Evolutionary conservation across 768 basidiomycete genomes (phyloP).

Genomic region (Rubroboletus pulcherrimus): DNA sequence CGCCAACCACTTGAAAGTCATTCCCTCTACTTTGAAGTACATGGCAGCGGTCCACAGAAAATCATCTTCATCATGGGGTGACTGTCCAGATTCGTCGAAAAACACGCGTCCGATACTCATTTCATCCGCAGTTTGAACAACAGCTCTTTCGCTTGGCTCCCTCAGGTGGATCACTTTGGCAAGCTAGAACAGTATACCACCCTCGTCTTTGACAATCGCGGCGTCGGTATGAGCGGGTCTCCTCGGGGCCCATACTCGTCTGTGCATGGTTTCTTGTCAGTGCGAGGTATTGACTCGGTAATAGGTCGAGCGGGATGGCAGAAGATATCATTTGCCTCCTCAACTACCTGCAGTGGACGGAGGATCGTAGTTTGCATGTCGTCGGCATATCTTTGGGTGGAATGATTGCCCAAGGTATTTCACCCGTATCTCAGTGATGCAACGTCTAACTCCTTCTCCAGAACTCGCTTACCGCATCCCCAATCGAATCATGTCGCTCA

Average conservation of each 20-base stretch:
- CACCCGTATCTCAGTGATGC: neutral
- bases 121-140: slow-evolving; percentile 49
- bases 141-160: slow-evolving; percentile 58
- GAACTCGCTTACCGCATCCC: slow-evolving; percentile 69
- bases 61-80: slow-evolving; percentile 77
- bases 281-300: neutral
- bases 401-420: slow-evolving; percentile 75
- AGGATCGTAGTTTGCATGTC: slow-evolving; percentile 56
- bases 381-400: slow-evolving; percentile 78
- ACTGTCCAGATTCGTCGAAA: neutral
- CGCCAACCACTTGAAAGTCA: slow-evolving; percentile 56
- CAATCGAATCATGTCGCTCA: slow-evolving; percentile 61
- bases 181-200: slow-evolving; percentile 50
- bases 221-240: slow-evolving; percentile 70
- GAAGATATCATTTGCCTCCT: slow-evolving; percentile 65
- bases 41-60: slow-evolving; percentile 63
- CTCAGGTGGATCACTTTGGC: slow-evolving; percentile 64
- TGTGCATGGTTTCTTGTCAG: slow-evolving; percentile 16
- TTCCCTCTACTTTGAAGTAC: slow-evolving; percentile 76
- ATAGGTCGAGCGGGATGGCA: slow-evolving; percentile 74
- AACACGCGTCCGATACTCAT: neutral
- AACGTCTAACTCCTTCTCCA: slow-evolving; percentile 24
- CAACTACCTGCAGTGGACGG: slow-evolving; percentile 70
- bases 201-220: slow-evolving; percentile 82
- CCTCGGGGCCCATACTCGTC: slow-evolving; percentile 78